These are phyloP conservation scores for Neoboletus brunneissimus DNA, from an alignment of 768 basidiomycete genomes.

Conservation along the genomic window DNA sequence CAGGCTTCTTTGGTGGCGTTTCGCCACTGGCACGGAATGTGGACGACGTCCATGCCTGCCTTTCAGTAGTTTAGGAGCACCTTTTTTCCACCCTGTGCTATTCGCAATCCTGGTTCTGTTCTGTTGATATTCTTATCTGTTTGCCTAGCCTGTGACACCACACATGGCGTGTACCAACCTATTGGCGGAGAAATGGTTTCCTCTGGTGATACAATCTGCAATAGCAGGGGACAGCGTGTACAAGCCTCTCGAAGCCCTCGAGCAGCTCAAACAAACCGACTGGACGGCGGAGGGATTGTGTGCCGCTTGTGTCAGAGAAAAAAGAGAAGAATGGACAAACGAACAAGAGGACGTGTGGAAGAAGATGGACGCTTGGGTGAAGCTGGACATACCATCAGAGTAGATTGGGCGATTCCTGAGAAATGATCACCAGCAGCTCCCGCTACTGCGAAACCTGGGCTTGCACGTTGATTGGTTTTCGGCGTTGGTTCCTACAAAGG, in stretches of 20 bases:
- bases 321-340: slow-evolving; percentile 61
- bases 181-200: slow-evolving; percentile 72
- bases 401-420: neutral
- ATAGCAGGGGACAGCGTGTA: slow-evolving; percentile 60
- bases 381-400: slow-evolving; percentile 7
- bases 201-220: slow-evolving; percentile 64
- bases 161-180: slow-evolving; percentile 76
- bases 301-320: slow-evolving; percentile 52
- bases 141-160: slow-evolving; percentile 44
- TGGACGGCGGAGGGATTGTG: slow-evolving; percentile 64
- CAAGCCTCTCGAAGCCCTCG: slow-evolving; percentile 69
- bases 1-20: neutral
- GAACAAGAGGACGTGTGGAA: slow-evolving; percentile 62
- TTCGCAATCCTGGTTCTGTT: neutral
- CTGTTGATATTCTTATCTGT: neutral
- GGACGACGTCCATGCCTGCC: neutral
- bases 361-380: slow-evolving; percentile 58
- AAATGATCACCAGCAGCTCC: neutral
- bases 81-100: neutral
- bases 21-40: neutral
- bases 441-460: neutral
- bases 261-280: slow-evolving; percentile 53
- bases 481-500: neutral
- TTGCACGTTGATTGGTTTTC: neutral
- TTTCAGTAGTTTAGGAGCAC: neutral